Base-by-base conservation (phyloP, 2,329 filamentous ascomycete species). In the Beauveria pseudobassiana region DNA sequence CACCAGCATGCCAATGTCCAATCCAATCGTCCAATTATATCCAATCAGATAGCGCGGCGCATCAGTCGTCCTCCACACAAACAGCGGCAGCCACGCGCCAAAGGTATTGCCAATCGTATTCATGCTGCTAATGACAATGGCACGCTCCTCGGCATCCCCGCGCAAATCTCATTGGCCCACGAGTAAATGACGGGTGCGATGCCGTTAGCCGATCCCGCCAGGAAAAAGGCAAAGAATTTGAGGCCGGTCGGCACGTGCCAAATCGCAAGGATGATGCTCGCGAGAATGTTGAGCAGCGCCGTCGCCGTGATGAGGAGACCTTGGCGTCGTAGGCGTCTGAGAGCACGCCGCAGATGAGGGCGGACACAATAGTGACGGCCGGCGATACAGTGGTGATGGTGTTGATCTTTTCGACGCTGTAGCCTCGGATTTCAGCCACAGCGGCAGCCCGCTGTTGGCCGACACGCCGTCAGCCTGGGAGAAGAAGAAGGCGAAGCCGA, bases 291-390 rank as follows among this genome's bases (percentile, higher is more conserved):
- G 24, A 66, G 38, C 46, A 62, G 18, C 12, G 63, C 65, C 20
- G 64, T 65, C 20, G 55, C 42, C 2, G 71, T 69, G 20, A 69
- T 68, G 16, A 75, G 63, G 68, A 64, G 28, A 73, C 64, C 26
- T 76, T 72, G 4, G 75, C 80, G 3, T 78, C 80, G 60, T 82
- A 77, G 1, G 77, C 76, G 67, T 85, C 83, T 3, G 80, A 83
- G 3, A 76, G 74, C 78, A 81, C 83, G 2, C 81, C 83, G 64
- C 82, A 84, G 3, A 76, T 67, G 0, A 86, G 70, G 0, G 82
- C 83, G 2, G 77, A 77, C 9, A 82, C 71, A 0, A 84, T 65
- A 34, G 73, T 69, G 0, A 72, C 61, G 1, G 68, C 71, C 10
- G 69, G 73, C 10, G 70, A 76, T 0, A 75, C 74, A 0, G 78